Percentiles rank a stretch among this genome's conserved stretches.
These are phyloP conservation scores for Penicillium glabrum DNA, from an alignment of 2,329 filamentous ascomycete species.

Conservation along the genomic window DNA sequence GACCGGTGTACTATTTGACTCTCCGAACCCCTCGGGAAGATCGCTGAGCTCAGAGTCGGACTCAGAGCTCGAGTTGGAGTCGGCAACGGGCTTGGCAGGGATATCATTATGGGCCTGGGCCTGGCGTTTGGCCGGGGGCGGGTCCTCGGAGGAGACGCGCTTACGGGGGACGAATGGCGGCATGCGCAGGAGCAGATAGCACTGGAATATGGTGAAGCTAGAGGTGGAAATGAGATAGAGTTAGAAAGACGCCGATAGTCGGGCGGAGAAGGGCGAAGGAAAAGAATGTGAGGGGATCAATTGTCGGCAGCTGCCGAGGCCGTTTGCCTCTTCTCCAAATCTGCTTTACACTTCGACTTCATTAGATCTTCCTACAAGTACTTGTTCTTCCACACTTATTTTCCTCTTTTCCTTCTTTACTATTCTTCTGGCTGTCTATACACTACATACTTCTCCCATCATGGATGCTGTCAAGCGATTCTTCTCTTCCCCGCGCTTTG, in stretches of 20 bases:
- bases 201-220: neutral
- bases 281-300: constrained; percentile 9
- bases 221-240: neutral
- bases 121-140: constrained; percentile 37
- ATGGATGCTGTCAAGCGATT: constrained; percentile 67
- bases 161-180: constrained; percentile 49
- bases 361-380: neutral
- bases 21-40: constrained; percentile 23
- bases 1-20: neutral
- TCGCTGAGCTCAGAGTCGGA: constrained; percentile 41
- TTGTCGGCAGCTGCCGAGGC: constrained; percentile 22
- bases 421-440: neutral
- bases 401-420: neutral
- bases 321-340: constrained; percentile 10
- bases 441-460: neutral
- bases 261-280: constrained; percentile 7
- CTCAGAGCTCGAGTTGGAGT: constrained; percentile 28
- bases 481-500: constrained; percentile 76
- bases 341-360: constrained; percentile 11
- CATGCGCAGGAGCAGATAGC: constrained; percentile 33
- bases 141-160: constrained; percentile 37
- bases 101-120: constrained; percentile 20
- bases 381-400: neutral
- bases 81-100: constrained; percentile 21
- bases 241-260: neutral